Conservation (phyloP, 1,284 basidiomycete genomes). For the Phellinidium pouzarii region DNA sequence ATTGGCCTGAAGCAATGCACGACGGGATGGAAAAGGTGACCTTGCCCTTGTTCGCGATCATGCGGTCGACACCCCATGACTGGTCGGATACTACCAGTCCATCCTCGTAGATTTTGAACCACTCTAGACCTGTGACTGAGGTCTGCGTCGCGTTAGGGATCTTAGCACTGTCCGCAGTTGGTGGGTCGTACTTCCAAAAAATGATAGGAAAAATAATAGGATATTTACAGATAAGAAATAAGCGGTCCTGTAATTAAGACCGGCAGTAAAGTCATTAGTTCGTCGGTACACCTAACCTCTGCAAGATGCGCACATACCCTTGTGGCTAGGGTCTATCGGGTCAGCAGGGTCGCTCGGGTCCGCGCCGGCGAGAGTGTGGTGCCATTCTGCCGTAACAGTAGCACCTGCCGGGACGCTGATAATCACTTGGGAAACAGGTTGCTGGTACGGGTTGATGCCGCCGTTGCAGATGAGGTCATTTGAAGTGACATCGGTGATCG, state of each 20-base stretch:
- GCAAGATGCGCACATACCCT: conserved; percentile 24
- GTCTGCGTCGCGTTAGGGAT: conserved; percentile 39
- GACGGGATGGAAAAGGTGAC: conserved; percentile 44
- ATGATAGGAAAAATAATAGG: conserved; percentile 19
- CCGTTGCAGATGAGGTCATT: conserved; percentile 56
- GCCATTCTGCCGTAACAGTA: conserved; percentile 47
- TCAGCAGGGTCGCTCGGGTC: conserved; percentile 39
- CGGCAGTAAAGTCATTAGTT: not conserved
- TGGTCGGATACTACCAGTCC: conserved; percentile 31
- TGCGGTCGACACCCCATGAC: conserved; percentile 41
- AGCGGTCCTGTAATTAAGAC: conserved; percentile 34
- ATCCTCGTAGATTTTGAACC: conserved; percentile 39
- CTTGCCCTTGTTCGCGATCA: conserved; percentile 48
- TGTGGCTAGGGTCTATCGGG: conserved; percentile 47
- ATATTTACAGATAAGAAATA: conserved; percentile 43
- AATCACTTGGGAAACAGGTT: conserved; percentile 42
- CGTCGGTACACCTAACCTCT: not conserved
- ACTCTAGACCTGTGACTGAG: conserved; percentile 24
- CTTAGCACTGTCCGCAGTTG: conserved; percentile 32
- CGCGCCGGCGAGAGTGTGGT: conserved; percentile 42
- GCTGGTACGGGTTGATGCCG: conserved; percentile 52
- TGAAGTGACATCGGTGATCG: conserved; percentile 47
- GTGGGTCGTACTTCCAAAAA: not conserved
- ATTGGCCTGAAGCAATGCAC: conserved; percentile 44
- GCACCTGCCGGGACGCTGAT: conserved; percentile 46